Evolutionary conservation across 768 basidiomycete genomes (phyloP), one percentile per base, ranked within the genome.

Genomic region (Termitomyces sp.): DNA sequence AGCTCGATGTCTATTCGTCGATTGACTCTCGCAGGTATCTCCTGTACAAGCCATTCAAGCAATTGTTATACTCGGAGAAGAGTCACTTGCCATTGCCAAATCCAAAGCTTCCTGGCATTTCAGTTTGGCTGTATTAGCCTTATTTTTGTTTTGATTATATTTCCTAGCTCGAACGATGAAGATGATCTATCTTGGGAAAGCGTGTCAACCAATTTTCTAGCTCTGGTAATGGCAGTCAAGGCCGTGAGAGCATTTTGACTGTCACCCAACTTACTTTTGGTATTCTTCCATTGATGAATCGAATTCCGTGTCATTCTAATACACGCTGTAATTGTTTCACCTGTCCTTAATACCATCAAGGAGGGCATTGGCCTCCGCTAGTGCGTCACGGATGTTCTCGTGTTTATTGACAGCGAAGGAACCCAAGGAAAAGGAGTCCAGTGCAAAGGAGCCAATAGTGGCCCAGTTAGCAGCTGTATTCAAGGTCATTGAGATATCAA

Each of bases 161-260:
- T 54, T 54, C 37, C 42, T 54, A 8, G 53, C 53, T 54, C 38
- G 53, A 54, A 54, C 15, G 29, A 54, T 31, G 14, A 40, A 54
- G 53, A 54, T 5, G 53, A 42, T 54, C 15, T 54, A 31, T 54
- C 38, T 54, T 11, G 25, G 31, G 15, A 54, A 42, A 20, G 34
- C 37, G 20, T 53, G 20, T 14, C 1, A 4, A 53, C 52, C 8
- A 38, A 7, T 14, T 12, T 11, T 38, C 14, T 53, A 38, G 37
- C 37, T 38, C 36, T 53, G 52, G 3, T 29, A 29, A 53, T 7
- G 5, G 20, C 1, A 11, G 25, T 38, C 2, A 25, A 53, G 20
- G 12, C 14, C 25, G 14, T 36, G 20, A 38, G 14, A 20, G 3
- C 20, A 38, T 12, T 9, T 20, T 53, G 37, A 37, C 20, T 7